Percentiles rank a stretch among this genome's conserved stretches.
phyloP scores from a whole-genome alignment of 2,329 filamentous ascomycete species.

The Nothophoma quercina region DNA sequence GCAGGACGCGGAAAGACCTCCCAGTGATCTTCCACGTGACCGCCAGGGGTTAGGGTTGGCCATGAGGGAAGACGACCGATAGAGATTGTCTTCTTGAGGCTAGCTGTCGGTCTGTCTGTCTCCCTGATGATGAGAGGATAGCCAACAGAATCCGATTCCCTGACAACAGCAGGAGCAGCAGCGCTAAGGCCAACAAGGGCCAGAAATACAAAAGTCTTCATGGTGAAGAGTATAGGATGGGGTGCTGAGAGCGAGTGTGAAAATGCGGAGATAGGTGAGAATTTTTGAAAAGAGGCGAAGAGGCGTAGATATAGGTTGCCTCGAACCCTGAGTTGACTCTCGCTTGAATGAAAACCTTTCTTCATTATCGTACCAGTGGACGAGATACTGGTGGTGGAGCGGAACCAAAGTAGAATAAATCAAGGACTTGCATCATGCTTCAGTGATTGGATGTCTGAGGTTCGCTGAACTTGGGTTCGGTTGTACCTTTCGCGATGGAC shows the following conservation, averaged over 20 bases:
- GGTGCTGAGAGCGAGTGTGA: neutral
- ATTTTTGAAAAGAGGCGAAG: neutral
- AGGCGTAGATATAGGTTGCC: neutral
- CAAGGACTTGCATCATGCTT: neutral
- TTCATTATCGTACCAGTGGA: neutral
- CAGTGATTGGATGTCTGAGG: neutral
- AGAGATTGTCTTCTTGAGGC: too few species aligned
- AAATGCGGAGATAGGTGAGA: neutral
- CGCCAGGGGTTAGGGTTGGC: too few species aligned
- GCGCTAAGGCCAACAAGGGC: neutral
- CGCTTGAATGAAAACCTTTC: neutral
- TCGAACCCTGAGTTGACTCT: neutral
- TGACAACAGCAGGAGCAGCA: neutral
- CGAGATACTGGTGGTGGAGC: neutral
- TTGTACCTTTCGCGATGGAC: too few species aligned
- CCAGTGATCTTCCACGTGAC: too few species aligned
- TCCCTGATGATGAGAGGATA: too few species aligned
- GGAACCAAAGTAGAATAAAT: neutral
- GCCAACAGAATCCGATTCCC: too few species aligned
- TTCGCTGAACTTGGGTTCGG: too few species aligned
- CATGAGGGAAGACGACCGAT: too few species aligned
- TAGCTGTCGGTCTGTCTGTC: too few species aligned
- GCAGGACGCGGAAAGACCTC: too few species aligned
- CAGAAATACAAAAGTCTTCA: neutral
- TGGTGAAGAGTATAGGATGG: neutral